A percentile compares a stretch with the other conserved stretches of the same genome.
These are phyloP conservation scores for Corniculantispora saksenae DNA, from an alignment of 2,329 filamentous ascomycete genomes.

Conservation along the genomic window DNA sequence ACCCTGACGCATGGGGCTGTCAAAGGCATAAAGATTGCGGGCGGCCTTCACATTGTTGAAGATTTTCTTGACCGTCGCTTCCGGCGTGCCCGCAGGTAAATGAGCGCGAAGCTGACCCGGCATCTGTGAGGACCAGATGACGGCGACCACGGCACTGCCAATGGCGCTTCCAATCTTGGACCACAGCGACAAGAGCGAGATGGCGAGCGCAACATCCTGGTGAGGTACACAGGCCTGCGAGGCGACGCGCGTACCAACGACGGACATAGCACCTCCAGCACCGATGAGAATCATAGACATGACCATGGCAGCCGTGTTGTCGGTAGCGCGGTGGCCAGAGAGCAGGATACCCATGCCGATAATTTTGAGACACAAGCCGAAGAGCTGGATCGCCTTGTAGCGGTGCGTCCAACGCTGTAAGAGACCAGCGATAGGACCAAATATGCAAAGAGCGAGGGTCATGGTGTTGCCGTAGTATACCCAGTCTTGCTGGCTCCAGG, in stretches of 20 bases:
- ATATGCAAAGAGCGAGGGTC: constrained; percentile 40
- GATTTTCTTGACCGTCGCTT: constrained; percentile 22
- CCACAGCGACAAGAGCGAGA: constrained; percentile 41
- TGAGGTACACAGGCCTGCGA: constrained; percentile 44
- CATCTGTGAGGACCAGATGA: constrained; percentile 40
- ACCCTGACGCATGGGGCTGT: constrained; percentile 26
- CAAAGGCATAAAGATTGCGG: constrained; percentile 19
- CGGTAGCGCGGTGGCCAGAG: constrained; percentile 28
- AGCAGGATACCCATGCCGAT: constrained; percentile 36
- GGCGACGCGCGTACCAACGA: constrained; percentile 43
- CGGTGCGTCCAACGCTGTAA: constrained; percentile 39
- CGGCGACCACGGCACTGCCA: constrained; percentile 35
- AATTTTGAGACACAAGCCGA: constrained; percentile 35
- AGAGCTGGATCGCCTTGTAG: constrained; percentile 43
- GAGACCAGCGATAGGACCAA: constrained; percentile 38
- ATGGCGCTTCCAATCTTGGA: constrained; percentile 41
- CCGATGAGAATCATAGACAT: constrained; percentile 38
- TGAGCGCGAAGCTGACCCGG: constrained; percentile 28
- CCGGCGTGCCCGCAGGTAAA: constrained; percentile 27
- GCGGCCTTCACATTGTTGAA: constrained; percentile 10
- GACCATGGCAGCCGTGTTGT: constrained; percentile 37
- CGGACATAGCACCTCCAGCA: constrained; percentile 38
- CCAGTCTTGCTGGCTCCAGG: constrained; percentile 44
- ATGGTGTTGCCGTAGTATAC: constrained; percentile 42
- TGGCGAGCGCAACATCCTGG: constrained; percentile 41